Percentiles rank a stretch among this genome's conserved stretches.
Evolutionary conservation across 805 yeast genomes (phyloP).

Genomic region (Candida gorgasii): DNA sequence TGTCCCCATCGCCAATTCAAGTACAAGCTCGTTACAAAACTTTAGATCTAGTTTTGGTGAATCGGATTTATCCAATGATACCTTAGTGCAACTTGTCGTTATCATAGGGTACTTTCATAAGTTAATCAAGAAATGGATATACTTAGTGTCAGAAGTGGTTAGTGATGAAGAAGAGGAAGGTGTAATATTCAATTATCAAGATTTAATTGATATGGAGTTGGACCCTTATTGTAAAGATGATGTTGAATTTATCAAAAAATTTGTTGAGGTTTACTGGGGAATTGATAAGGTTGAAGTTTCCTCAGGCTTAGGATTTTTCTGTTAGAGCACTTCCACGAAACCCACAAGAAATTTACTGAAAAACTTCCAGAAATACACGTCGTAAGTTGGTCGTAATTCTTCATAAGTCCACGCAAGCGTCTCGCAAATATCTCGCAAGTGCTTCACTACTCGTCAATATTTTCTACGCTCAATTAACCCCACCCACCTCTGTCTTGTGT

Average conservation of each 20-base stretch:
- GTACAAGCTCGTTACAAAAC: constrained; percentile 8
- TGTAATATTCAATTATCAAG: constrained; percentile 41
- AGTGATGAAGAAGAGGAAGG: constrained; percentile 24
- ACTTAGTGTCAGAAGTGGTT: constrained; percentile 35
- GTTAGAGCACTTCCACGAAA: constrained; percentile 11
- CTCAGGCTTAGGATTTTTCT: constrained; percentile 15
- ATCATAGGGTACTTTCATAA: constrained; percentile 42
- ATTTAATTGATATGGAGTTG: constrained; percentile 41
- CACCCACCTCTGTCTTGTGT: too few species aligned
- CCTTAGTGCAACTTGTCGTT: constrained; percentile 17
- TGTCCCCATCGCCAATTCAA: constrained; percentile 1
- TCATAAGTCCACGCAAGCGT: too few species aligned
- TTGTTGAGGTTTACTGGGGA: constrained; percentile 29
- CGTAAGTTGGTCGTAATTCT: too few species aligned
- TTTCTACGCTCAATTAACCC: too few species aligned
- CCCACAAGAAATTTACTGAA: too few species aligned
- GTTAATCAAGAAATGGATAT: constrained; percentile 39
- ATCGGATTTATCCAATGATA: constrained; percentile 2
- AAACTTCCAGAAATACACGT: too few species aligned
- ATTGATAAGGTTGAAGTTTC: constrained; percentile 20
- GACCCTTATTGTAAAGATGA: constrained; percentile 44
- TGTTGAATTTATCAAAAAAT: constrained; percentile 34
- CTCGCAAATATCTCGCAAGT: too few species aligned
- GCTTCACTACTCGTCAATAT: too few species aligned
- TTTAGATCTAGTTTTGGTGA: constrained; percentile 14